phyloP scores from a whole-genome alignment of 768 basidiomycete species.

The Cyclocybe aegerita region DNA sequence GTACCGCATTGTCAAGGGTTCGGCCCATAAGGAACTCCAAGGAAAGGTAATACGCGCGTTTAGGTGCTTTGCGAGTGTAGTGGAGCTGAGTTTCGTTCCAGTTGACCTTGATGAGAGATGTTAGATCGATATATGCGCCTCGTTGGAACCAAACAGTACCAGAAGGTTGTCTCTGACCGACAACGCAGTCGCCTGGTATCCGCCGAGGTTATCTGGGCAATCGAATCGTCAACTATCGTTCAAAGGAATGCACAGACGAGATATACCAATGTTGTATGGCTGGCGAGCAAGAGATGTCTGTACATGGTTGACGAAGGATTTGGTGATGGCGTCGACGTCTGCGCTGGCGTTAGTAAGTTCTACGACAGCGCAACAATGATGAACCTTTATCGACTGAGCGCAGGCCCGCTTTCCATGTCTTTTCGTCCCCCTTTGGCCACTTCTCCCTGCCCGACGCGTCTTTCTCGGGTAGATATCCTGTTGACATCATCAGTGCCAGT shows the following conservation, averaged over 20 bases:
- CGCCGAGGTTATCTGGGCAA: conserved; percentile 68
- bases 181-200: conserved; percentile 90
- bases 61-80: conserved; percentile 80
- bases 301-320: conserved; percentile 78
- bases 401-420: conserved; percentile 65
- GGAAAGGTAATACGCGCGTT: conserved; percentile 93
- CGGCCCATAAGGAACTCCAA: conserved; percentile 91
- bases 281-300: conserved; percentile 90
- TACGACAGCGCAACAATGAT: conserved; percentile 5
- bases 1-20: conserved; percentile 67
- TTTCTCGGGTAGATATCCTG: conserved; percentile 78
- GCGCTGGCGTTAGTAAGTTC: not conserved
- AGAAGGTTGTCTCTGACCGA: conserved; percentile 87
- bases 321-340: conserved; percentile 67
- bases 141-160: conserved; percentile 35
- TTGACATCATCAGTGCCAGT: not conserved
- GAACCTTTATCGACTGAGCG: conserved; percentile 58
- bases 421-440: conserved; percentile 83
- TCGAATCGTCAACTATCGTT: conserved; percentile 1
- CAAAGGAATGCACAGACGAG: not conserved
- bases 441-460: conserved; percentile 78
- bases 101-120: conserved; percentile 49
- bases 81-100: conserved; percentile 84
- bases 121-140: conserved; percentile 4
- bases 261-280: conserved; percentile 77